Conservation (phyloP, 495 filamentous ascomycete genomes). For the Penicillium lividum region DNA sequence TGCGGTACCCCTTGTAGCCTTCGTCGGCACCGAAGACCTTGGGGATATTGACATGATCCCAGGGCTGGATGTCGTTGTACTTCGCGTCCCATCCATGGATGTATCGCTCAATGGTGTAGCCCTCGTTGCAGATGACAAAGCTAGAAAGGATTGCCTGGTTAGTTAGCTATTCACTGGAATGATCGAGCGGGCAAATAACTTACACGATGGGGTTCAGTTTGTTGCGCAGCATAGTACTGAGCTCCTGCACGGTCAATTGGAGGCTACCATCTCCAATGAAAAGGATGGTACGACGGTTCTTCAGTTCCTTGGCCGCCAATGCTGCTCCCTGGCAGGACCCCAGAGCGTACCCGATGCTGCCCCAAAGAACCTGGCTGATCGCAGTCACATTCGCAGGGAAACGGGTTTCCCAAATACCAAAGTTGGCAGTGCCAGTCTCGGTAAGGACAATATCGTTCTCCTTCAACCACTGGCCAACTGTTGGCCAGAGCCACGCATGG, state of each 20-base stretch:
- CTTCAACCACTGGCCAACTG: conserved; percentile 73
- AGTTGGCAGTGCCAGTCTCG: conserved; percentile 87
- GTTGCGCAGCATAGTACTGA: conserved; percentile 82
- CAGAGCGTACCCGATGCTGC: conserved; percentile 81
- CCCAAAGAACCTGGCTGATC: conserved; percentile 85
- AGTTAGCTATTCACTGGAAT: conserved; percentile 15
- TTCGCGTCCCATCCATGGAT: conserved; percentile 64
- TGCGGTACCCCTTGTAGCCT: conserved; percentile 62
- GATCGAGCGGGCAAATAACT: conserved; percentile 21
- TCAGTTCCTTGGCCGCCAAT: conserved; percentile 66
- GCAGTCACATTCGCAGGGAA: conserved; percentile 76
- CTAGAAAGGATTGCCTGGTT: conserved; percentile 31
- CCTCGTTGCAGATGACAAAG: conserved; percentile 59
- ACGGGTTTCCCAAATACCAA: conserved; percentile 85
- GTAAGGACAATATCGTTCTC: conserved; percentile 79
- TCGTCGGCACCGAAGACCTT: conserved; percentile 66
- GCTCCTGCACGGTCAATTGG: conserved; percentile 81
- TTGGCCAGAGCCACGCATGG: conserved; percentile 86
- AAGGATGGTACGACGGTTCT: conserved; percentile 67
- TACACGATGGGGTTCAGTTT: conserved; percentile 77
- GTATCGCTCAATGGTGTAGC: conserved; percentile 58
- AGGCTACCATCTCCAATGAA: conserved; percentile 88
- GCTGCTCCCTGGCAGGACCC: conserved; percentile 77
- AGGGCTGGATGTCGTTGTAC: conserved; percentile 80
- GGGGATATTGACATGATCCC: conserved; percentile 71